A percentile compares a stretch with the other conserved stretches of the same genome.
Evolutionary conservation across 169 alveolate genomes (phyloP).

Genomic region (Perkinsus marinus): DNA sequence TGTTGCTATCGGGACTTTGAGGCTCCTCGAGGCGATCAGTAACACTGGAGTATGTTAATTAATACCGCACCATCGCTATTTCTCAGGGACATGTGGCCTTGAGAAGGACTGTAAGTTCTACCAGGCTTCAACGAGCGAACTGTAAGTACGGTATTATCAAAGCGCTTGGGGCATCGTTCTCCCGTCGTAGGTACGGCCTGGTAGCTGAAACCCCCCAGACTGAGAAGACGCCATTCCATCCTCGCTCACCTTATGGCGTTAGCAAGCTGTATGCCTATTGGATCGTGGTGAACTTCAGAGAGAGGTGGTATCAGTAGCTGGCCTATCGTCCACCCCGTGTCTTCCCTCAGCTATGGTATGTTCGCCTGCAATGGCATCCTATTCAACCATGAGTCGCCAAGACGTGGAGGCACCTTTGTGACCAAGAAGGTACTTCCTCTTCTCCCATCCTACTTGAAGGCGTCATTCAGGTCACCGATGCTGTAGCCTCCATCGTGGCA

Average conservation of each 20-base stretch:
- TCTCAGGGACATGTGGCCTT: constrained; percentile 2
- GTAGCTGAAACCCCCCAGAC: constrained; percentile 16
- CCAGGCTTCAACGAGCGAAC: constrained; percentile 58
- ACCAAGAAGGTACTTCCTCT: constrained; percentile 37
- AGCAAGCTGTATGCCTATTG: constrained; percentile 48
- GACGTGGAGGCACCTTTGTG: constrained; percentile 52
- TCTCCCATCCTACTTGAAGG: too few species aligned
- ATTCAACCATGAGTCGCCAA: constrained; percentile 63
- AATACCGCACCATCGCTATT: not conserved
- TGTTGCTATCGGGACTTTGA: constrained; percentile 43
- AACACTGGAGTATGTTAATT: not conserved
- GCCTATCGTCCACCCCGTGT: too few species aligned
- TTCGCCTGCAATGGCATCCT: constrained; percentile 48
- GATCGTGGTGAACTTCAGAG: constrained; percentile 42
- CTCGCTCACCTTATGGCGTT: constrained; percentile 69
- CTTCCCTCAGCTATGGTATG: constrained; percentile 31
- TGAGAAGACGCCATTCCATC: constrained; percentile 62
- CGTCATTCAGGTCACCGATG: too few species aligned
- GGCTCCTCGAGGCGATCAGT: constrained; percentile 47
- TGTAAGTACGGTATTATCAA: constrained; percentile 5
- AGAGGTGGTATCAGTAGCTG: not conserved
- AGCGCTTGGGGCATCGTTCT: too few species aligned
- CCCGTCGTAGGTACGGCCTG: constrained; percentile 15
- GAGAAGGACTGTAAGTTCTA: constrained; percentile 22
- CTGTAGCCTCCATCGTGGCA: too few species aligned